phyloP scores from a whole-genome alignment of 176 grass and related monocot species.

The Eragrostis nindensis region DNA sequence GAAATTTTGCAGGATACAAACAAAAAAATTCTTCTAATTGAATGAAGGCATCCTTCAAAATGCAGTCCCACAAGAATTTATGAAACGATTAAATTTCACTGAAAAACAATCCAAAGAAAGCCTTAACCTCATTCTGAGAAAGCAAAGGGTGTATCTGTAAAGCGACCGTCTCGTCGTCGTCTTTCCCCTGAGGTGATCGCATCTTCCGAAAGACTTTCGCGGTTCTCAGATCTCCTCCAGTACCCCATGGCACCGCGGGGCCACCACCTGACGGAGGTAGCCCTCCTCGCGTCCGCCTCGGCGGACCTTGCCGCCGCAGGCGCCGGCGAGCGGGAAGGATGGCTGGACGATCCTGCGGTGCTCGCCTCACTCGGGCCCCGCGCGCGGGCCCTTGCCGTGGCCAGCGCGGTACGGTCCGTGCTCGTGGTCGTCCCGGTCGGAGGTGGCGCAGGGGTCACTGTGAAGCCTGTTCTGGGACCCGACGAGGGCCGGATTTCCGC shows the following conservation, averaged over 20 bases:
- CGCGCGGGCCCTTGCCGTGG: constrained; percentile 61
- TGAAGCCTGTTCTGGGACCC: constrained; percentile 47
- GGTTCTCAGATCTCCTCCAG: background rate
- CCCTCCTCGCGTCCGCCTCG: constrained; percentile 56
- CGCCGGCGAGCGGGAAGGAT: constrained; percentile 77
- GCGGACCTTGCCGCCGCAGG: constrained; percentile 57
- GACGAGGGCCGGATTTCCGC: constrained; percentile 70
- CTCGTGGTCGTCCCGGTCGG: constrained; percentile 52
- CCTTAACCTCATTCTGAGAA: background rate
- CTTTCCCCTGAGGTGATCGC: background rate
- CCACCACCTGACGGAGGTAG: constrained; percentile 80
- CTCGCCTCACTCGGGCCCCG: constrained; percentile 60
- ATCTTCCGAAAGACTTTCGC: background rate
- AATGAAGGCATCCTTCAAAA: too few species aligned
- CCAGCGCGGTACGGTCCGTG: constrained; percentile 43
- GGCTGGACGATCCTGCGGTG: constrained; percentile 75
- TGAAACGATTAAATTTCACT: too few species aligned
- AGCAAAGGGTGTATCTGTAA: background rate
- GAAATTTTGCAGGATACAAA: too few species aligned
- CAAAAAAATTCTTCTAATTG: too few species aligned
- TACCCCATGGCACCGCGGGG: constrained; percentile 61
- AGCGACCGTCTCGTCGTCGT: background rate
- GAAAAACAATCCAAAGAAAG: too few species aligned
- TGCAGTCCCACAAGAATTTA: too few species aligned
- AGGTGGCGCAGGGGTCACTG: constrained; percentile 34